Conservation (phyloP, 75 land plant genomes). For the Pseudotsuga menziesii region DNA sequence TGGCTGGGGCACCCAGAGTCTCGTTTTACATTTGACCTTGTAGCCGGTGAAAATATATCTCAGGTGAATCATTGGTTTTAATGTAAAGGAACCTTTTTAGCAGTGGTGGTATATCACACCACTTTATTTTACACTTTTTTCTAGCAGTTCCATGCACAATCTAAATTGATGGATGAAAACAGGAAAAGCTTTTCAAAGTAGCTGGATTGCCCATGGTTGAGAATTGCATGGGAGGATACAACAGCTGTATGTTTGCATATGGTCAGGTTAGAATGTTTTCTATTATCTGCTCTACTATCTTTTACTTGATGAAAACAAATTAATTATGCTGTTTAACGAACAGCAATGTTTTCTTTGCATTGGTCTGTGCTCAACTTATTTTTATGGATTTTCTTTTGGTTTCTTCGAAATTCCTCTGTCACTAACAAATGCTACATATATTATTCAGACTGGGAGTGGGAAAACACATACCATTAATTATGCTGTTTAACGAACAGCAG, state of each 20-base stretch:
- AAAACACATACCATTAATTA: too few species aligned
- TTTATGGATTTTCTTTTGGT: not conserved
- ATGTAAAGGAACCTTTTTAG: not conserved
- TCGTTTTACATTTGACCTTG: conserved; percentile 88
- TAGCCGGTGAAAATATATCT: conserved; percentile 81
- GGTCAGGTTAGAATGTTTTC: conserved; percentile 64
- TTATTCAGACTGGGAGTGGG: too few species aligned
- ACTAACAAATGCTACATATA: too few species aligned
- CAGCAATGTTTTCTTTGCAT: not conserved
- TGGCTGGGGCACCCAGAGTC: conserved; percentile 95
- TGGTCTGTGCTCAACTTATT: not conserved
- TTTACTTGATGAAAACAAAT: not conserved
- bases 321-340: not conserved
- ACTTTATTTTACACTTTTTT: not conserved
- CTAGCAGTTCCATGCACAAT: not conserved
- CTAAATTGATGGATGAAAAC: conserved; percentile 14
- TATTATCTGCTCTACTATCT: not conserved
- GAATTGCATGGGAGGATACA: conserved; percentile 88
- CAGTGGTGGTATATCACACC: not conserved
- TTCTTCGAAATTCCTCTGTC: too few species aligned
- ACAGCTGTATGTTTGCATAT: conserved; percentile 99
- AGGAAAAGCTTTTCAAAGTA: conserved; percentile 93
- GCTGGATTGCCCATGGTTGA: conserved; percentile 99
- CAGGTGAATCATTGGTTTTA: conserved; percentile 47
- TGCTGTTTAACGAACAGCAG: not conserved